Evolutionary conservation across 805 yeast species (phyloP).

Genomic region (Ogataea populi-albae): DNA sequence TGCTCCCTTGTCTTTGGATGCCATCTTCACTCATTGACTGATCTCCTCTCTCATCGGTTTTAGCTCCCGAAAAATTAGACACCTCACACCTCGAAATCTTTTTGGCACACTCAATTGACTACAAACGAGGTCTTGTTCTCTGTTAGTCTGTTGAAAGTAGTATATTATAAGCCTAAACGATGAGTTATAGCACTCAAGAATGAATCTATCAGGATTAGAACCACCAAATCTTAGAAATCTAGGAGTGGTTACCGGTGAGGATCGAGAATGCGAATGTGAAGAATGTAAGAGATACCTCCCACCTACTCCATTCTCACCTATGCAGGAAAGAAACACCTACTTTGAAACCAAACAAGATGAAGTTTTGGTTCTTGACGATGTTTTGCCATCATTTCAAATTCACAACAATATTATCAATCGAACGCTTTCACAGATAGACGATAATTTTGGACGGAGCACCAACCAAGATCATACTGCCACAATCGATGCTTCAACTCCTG

Average conservation of each 20-base stretch:
- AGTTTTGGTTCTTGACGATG: constrained; percentile 40
- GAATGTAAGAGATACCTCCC: constrained; percentile 13
- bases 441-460: constrained; percentile 3
- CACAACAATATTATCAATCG: constrained; percentile 40
- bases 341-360: constrained; percentile 11
- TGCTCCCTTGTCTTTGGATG: no score
- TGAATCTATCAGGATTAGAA: no score
- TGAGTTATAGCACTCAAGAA: no score
- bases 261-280: constrained; percentile 11
- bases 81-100: no score
- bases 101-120: no score
- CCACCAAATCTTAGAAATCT: background rate
- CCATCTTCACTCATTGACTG: no score
- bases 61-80: no score
- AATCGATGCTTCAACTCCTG: constrained; percentile 6
- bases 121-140: no score
- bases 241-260: constrained; percentile 2
- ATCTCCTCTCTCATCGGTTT: no score
- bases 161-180: no score
- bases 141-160: no score
- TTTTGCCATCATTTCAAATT: constrained; percentile 67
- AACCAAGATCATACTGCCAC: constrained; percentile 18
- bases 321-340: constrained; percentile 6
- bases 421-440: constrained; percentile 17
- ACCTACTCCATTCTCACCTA: constrained; percentile 14